Evolutionary conservation across 192 early-diverging fungal species (phyloP).

Genomic region (Tieghemiomyces parasiticus): DNA sequence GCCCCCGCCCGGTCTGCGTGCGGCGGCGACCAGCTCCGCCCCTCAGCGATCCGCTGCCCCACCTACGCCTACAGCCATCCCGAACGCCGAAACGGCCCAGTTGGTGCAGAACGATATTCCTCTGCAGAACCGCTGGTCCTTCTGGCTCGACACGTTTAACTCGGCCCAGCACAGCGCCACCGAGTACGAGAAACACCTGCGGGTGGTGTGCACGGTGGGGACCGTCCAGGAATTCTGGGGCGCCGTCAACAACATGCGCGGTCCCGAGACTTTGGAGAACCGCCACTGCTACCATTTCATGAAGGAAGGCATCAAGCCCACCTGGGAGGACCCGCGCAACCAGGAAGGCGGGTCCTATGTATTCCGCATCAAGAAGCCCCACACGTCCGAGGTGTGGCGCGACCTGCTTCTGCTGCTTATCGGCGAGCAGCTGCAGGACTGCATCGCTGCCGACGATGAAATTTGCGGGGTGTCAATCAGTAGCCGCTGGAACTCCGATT

Average conservation of each 20-base stretch:
- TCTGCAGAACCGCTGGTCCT: conserved; percentile 7
- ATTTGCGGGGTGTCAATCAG: conserved; percentile 31
- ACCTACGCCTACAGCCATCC: too few relatives aligned
- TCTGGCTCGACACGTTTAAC: conserved; percentile 11
- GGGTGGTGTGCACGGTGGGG: conserved; percentile 25
- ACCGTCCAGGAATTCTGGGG: conserved; percentile 39
- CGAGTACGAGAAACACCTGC: conserved; percentile 30
- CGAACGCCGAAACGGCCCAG: background rate
- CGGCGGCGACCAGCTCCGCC: background rate
- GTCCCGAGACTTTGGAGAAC: conserved; percentile 23
- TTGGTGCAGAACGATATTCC: background rate
- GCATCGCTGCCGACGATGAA: conserved; percentile 24
- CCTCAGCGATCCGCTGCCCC: background rate
- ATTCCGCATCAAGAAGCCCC: conserved; percentile 26
- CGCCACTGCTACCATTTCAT: conserved; percentile 32
- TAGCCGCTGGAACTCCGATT: conserved; percentile 29
- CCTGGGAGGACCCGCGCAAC: conserved; percentile 36
- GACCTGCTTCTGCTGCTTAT: conserved; percentile 32
- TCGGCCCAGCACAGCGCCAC: conserved; percentile 15
- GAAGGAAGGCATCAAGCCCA: conserved; percentile 27
- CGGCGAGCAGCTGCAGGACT: conserved; percentile 33
- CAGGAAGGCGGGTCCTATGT: conserved; percentile 33
- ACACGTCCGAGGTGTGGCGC: conserved; percentile 29
- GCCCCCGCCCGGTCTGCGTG: background rate
- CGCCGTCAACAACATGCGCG: conserved; percentile 31